Percentiles rank a stretch among this genome's conserved stretches.
Evolutionary conservation across 805 yeast genomes (phyloP).

Genomic region (Saccharomycopsis vini): DNA sequence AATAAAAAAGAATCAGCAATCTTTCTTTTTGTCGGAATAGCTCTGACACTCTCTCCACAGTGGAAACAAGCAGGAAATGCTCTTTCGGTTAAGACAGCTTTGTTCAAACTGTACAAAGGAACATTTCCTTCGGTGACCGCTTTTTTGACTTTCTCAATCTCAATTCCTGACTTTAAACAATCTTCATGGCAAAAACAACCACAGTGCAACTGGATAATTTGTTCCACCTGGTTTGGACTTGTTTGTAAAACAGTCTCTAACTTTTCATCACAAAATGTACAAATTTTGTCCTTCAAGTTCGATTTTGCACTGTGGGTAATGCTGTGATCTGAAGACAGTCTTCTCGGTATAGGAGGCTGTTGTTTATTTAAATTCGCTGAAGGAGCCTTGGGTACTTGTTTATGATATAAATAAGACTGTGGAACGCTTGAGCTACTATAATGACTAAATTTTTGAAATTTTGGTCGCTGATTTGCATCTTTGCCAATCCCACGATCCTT

Average conservation of each 20-base stretch:
- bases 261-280: conserved; percentile 15
- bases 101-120: background rate
- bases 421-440: no score
- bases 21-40: conserved; percentile 12
- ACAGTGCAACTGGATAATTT: conserved; percentile 15
- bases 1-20: conserved; percentile 12
- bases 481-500: no score
- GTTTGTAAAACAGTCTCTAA: conserved; percentile 11
- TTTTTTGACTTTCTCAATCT: conserved; percentile 16
- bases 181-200: conserved; percentile 18
- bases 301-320: background rate
- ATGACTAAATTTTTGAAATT: no score
- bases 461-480: no score
- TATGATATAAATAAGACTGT: no score
- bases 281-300: conserved; percentile 3
- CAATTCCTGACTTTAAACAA: conserved; percentile 10
- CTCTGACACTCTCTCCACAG: conserved; percentile 11
- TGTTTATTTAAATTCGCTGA: no score
- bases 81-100: conserved; percentile 6
- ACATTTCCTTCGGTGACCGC: background rate
- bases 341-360: no score
- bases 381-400: no score
- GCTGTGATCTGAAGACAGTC: no score
- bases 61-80: conserved; percentile 18
- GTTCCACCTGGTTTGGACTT: conserved; percentile 8